Base-by-base conservation (phyloP, 2,329 filamentous ascomycete species). In the Ilyonectria mors-panacis region DNA sequence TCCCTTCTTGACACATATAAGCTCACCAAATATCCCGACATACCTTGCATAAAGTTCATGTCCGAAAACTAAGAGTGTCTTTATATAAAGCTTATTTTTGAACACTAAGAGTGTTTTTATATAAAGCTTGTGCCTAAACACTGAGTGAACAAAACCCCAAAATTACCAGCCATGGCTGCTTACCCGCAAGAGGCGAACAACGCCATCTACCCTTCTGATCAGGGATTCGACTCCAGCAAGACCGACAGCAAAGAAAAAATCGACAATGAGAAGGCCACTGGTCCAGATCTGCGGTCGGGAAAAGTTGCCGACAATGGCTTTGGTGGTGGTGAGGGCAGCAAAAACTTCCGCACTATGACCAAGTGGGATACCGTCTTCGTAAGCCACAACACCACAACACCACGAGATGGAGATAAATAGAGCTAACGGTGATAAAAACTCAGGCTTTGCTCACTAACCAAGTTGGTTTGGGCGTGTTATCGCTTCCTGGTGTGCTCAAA, bases 401-500 rank as follows among this genome's bases (percentile, higher is more conserved):
- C 5, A 4, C n/a, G 10, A 21, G n/a, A 9, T 30, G 4, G 19
- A 54, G n/a, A 37, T 6, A 3, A 54, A 54, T n/a, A 4, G 6
- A 26, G 26, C 26, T 26, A 26, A 26, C 26, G 26, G 26, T 26
- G 26, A 26, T 37, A 35, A n/a, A n/a, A 35, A 54, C 17, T 8
- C 7, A 10, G 37, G 76, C 79, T 28, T 70, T 81, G 1, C 67
- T 80, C 9, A 79, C 77, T 33, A 80, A 80, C 59, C 76, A 81
- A 64, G 75, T 81, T 65, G 78, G 78, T 48, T 75, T 81, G 4
- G 81, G 80, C n/a, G 80, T 82, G 78, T 90, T 93, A 85, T 92
- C 90, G 1, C 91, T 93, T 69, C 92, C 92, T 4, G 91, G 89
- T 78, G 91, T 90, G 0, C 92, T 93, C 79, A 89, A 91, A 5